These are phyloP conservation scores for Exophiala sp. DNA, from an alignment of 2,329 filamentous ascomycete species.

Conservation along the genomic window DNA sequence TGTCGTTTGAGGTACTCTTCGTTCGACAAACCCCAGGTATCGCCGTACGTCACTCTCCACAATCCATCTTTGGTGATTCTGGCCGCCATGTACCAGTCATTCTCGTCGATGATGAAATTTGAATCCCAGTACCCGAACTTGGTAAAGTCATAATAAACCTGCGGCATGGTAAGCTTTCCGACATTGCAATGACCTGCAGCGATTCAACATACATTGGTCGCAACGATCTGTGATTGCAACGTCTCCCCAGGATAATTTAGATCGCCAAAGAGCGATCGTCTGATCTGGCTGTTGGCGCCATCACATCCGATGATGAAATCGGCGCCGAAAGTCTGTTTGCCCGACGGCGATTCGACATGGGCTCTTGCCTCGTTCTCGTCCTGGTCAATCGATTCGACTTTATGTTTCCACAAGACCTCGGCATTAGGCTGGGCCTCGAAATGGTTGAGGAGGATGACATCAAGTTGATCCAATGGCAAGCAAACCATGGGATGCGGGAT, in stretches of 20 bases:
- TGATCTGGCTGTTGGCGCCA: slow-evolving; percentile 41
- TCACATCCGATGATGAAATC: slow-evolving; percentile 45
- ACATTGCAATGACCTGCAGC: neutral
- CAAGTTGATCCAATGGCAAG: slow-evolving; percentile 44
- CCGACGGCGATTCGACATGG: slow-evolving; percentile 15
- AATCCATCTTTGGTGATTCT: slow-evolving; percentile 57
- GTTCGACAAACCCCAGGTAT: slow-evolving; percentile 50
- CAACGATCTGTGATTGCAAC: slow-evolving; percentile 24
- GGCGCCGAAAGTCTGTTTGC: slow-evolving; percentile 17
- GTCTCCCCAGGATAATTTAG: slow-evolving; percentile 24
- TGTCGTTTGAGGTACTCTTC: slow-evolving; percentile 56
- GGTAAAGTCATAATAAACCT: slow-evolving; percentile 24
- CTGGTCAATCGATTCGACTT: slow-evolving; percentile 26
- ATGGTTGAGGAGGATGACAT: slow-evolving; percentile 41
- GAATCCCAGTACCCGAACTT: slow-evolving; percentile 24
- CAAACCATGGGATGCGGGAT: slow-evolving; percentile 41
- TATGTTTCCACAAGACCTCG: slow-evolving; percentile 46
- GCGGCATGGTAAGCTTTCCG: neutral
- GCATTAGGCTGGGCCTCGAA: slow-evolving; percentile 34
- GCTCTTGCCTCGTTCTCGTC: slow-evolving; percentile 19
- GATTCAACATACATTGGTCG: slow-evolving; percentile 21
- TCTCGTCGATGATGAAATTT: slow-evolving; percentile 57
- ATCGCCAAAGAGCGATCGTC: slow-evolving; percentile 31
- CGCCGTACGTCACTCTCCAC: slow-evolving; percentile 64
- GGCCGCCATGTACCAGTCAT: slow-evolving; percentile 62